Evolutionary conservation across 1,139 yeast genomes (phyloP), one percentile per base, ranked within the genome.

Genomic region (Taphrina deformans): DNA sequence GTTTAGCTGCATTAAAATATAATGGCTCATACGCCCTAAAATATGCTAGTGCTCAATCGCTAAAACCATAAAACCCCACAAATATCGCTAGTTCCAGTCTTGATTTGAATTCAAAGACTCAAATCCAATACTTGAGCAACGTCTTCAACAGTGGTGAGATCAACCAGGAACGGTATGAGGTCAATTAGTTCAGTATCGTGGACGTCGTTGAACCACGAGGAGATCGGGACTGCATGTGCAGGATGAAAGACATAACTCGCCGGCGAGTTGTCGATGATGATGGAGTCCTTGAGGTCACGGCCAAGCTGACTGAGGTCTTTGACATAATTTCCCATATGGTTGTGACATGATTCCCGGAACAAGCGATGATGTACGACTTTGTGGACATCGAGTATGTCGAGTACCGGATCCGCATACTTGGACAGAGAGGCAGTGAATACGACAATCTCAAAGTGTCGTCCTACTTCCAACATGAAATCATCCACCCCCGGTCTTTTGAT

Each of bases 401-500:
- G 81, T 69, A 93, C 80, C 6, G 99, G 99, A 75, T 93, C 97
- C 51, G 99, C 99, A 74, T 93, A 93, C 74, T 96, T 86, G 71
- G 93, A 84, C 18, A 93, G 98, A 45, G 96, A 87, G 2, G 99
- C 99, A 0, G 99, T 93, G 75, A 93, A 93, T 3, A 93, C 96
- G 41, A 95, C 99, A 67, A 93, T 96, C 76, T 93, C 99, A 74
- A 82, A 93, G 73, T 92, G 76, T 74, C 89, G 82, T 27, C 98
- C 96, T 56, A 93, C 96, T 69, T 84, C 82, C 70, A 79, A 80
- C 79, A 93, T 81, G 73, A 95, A 93, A 74, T 89, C 96, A 76
- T 93, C 99, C 60, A 95, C 99, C 0, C 99, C 99, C 0, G 99
- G 99, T 72, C 99, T 83, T 74, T 95, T 93, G 67, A 92, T 90